Evolutionary conservation across 2,329 filamentous ascomycete species (phyloP), one percentile per base, ranked within the genome.

Genomic region (Fusarium hainanense): DNA sequence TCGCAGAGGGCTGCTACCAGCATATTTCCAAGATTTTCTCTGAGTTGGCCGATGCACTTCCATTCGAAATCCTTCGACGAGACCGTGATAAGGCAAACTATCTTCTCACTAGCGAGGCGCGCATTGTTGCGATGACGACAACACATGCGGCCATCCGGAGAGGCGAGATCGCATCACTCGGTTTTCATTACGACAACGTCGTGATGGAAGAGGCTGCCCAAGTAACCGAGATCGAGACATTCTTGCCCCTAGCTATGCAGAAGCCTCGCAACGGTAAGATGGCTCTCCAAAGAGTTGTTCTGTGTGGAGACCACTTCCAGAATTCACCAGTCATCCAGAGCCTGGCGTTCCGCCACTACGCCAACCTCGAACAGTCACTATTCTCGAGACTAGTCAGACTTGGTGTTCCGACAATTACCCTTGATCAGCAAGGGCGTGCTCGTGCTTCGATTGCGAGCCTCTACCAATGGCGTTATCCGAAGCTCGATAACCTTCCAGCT

Each of bases 161-260:
- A 68, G 90, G 93, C 68, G 95, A 98, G 75, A 98, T 99, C 74
- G 92, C 93, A 1, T 87, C 88, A 18, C 86, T 98, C n/a, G 94
- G 94, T 18, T 99, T 99, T 81, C 93, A 93, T 73, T 99, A 99
- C 75, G 94, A 98, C 83, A 99, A 97, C 70, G 92, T 99, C 14
- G 87, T 99, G 55, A 98, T 99, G 92, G 96, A 99, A 82, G 96
- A 99, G 85, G 95, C 96, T 7, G 96, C 96, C 14, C 96, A 99
- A 77, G 95, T 99, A 76, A 99, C 95, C 0, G 96, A 99, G 79
- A 92, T 98, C 47, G 96, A 99, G 78, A 97, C 93, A 69, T 98
- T 99, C 81, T 93, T 99, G 69, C 96, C 96, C 1, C 85, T 97
- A 55, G 92, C 94, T n/a, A 86, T 99, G 80, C 97, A 99, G 77